These are phyloP conservation scores for Pleurostoma richardsiae DNA, from an alignment of 2,329 filamentous ascomycete species.

Conservation along the genomic window DNA sequence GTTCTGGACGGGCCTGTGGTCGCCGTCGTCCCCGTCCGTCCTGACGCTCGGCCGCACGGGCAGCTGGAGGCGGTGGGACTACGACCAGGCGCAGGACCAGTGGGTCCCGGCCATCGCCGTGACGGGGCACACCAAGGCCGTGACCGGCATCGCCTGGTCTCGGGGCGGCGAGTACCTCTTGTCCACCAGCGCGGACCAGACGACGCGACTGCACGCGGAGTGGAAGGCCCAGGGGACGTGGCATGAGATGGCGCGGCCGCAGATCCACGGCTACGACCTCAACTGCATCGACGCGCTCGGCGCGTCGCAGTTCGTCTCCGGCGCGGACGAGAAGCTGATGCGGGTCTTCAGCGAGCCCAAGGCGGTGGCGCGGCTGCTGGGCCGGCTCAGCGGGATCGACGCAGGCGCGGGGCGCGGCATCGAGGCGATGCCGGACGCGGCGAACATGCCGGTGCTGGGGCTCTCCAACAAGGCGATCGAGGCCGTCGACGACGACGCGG, in stretches of 20 bases:
- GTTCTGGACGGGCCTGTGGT: slow-evolving; percentile 95
- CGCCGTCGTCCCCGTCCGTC: slow-evolving; percentile 68
- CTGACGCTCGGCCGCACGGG: slow-evolving; percentile 85
- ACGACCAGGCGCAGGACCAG: slow-evolving; percentile 51
- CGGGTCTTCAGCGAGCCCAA: slow-evolving; percentile 89
- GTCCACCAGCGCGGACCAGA: slow-evolving; percentile 88
- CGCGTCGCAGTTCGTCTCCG: slow-evolving; percentile 77
- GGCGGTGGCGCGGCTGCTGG: slow-evolving; percentile 71
- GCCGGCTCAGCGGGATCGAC: slow-evolving; percentile 59
- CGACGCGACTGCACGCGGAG: slow-evolving; percentile 76
- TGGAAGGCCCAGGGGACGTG: slow-evolving; percentile 70
- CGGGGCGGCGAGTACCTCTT: slow-evolving; percentile 77
- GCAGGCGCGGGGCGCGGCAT: slow-evolving; percentile 21
- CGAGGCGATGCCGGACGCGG: slow-evolving; percentile 69
- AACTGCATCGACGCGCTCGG: slow-evolving; percentile 85
- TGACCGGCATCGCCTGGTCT: slow-evolving; percentile 82
- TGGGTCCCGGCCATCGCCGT: slow-evolving; percentile 78
- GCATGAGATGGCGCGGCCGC: slow-evolving; percentile 93
- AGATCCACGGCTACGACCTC: slow-evolving; percentile 97
- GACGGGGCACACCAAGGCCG: slow-evolving; percentile 77
- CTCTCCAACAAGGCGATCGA: slow-evolving; percentile 93
- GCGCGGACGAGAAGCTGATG: slow-evolving; percentile 96
- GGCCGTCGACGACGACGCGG: slow-evolving; percentile 43
- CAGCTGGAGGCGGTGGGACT: slow-evolving; percentile 85
- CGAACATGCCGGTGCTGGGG: slow-evolving; percentile 90